Base-by-base conservation (phyloP, 495 filamentous ascomycete genomes). In the Aspergillus bertholletiae region DNA sequence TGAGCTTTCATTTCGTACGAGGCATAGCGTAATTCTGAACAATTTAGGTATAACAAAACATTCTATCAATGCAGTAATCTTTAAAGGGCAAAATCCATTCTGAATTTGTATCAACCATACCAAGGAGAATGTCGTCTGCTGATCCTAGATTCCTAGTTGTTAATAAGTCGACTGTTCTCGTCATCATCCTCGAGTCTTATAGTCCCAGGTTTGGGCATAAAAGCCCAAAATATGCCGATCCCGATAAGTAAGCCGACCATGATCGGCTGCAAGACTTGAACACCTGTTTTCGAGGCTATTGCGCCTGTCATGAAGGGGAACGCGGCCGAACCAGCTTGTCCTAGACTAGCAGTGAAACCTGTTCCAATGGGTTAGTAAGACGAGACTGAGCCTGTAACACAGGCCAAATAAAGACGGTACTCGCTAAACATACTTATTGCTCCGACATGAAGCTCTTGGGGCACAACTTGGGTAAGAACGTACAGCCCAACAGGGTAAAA, bases 231-330 rank as follows among this genome's bases (percentile, higher is more conserved):
- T 11, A 74, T 49, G 2, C 64, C 69, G 44, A 70, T 74, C 17
- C 69, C 66, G 0, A 72, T 53, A n/a, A 80, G 64, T 51, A 82
- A 58, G 0, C 63, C 76, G 12, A 76, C 58, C 46, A 81, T 70
- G 30, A 81, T 76, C 1, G 79, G 79, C 43, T 79, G 79, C 53
- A 82, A 49, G 1, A 78, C 77, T 26, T 66, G 60, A 13, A 82
- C 76, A 8, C 79, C 76, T 0, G 67, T 66, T 17, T 62, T 64
- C 13, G 74, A 66, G 22, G 75, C 77, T 37, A 82, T 68, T 3
- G 78, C 52, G 17, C 79, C 79, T 0, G 78, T 80, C 20, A 80
- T 58, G 39, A 75, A 76, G 2, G 79, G 79, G 55, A 80, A 82
- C 0, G 77, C 55, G 5, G 76, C 75, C 12, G 74, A 76, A 6